Percentiles rank a stretch among this genome's conserved stretches.
phyloP scores from a whole-genome alignment of 257 asterid genomes.

The Asclepias syriaca region DNA sequence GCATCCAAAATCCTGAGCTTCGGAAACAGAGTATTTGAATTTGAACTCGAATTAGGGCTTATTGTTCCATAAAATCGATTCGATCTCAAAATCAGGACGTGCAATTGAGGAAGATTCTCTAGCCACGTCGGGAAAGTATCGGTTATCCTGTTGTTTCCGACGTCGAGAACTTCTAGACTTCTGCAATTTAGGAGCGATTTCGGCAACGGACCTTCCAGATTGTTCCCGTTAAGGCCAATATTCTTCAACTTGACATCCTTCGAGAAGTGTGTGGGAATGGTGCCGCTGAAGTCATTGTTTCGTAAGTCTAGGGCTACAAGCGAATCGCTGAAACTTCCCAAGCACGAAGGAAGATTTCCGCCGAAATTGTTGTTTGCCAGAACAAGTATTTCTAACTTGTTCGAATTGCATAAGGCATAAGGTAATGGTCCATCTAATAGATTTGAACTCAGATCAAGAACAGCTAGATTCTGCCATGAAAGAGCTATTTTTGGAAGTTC shows the following conservation, averaged over 20 bases:
- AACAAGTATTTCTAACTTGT: no score
- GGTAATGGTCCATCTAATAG: no score
- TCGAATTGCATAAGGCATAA: no score
- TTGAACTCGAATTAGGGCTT: no score
- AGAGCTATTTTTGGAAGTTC: no score
- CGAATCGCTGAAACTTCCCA: no score
- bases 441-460: no score
- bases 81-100: slow-evolving; percentile 15
- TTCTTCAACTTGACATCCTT: not conserved
- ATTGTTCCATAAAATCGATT: not conserved
- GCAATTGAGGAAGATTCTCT: slow-evolving; percentile 17
- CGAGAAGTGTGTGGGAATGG: not conserved
- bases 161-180: slow-evolving; percentile 14
- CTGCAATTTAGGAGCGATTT: slow-evolving; percentile 14
- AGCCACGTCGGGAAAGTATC: slow-evolving; percentile 30
- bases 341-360: no score
- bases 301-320: no score
- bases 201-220: slow-evolving; percentile 8
- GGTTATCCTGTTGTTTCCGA: slow-evolving; percentile 15
- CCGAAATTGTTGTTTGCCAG: no score
- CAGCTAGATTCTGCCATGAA: no score
- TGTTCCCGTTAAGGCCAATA: slow-evolving; percentile 4
- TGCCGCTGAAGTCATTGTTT: no score
- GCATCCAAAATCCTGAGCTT: not conserved
- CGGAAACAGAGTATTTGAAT: not conserved